These are phyloP conservation scores for Pichia sp. DNA, from an alignment of 1,139 yeast genomes.

Conservation along the genomic window DNA sequence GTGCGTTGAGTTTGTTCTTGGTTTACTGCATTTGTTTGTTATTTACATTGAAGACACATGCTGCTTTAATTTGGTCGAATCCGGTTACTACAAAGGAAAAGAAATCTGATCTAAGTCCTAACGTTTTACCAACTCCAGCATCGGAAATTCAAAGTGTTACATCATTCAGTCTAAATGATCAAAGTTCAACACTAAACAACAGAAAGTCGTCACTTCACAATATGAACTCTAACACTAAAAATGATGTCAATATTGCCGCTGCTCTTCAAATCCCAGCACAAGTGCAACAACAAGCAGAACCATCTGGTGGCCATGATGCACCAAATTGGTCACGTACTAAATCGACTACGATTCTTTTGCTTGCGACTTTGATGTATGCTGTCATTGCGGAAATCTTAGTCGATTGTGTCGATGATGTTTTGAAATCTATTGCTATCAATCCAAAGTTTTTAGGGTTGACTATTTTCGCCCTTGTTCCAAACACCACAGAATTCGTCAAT, in stretches of 20 bases:
- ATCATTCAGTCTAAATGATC: slow-evolving; percentile 26
- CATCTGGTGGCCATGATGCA: slow-evolving; percentile 82
- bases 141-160: slow-evolving; percentile 28
- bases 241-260: neutral
- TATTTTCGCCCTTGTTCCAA: slow-evolving; percentile 93
- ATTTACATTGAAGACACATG: slow-evolving; percentile 94
- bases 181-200: slow-evolving; percentile 5
- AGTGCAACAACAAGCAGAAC: slow-evolving; percentile 14
- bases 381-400: slow-evolving; percentile 93
- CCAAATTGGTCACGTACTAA: slow-evolving; percentile 95
- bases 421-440: slow-evolving; percentile 70
- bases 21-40: slow-evolving; percentile 90
- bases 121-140: neutral
- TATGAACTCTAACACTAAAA: neutral
- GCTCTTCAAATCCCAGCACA: slow-evolving; percentile 9
- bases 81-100: slow-evolving; percentile 39
- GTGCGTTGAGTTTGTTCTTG: slow-evolving; percentile 76
- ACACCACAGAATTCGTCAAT: slow-evolving; percentile 93
- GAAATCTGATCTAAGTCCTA: slow-evolving; percentile 15
- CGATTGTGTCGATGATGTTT: slow-evolving; percentile 88
- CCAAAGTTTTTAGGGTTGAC: slow-evolving; percentile 93
- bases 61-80: slow-evolving; percentile 92
- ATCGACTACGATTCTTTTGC: slow-evolving; percentile 78
- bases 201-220: slow-evolving; percentile 8
- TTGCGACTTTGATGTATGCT: slow-evolving; percentile 88